Percentiles rank a stretch among this genome's conserved stretches.
phyloP scores from a whole-genome alignment of 306 rosid species.

The Vigna mungo region DNA sequence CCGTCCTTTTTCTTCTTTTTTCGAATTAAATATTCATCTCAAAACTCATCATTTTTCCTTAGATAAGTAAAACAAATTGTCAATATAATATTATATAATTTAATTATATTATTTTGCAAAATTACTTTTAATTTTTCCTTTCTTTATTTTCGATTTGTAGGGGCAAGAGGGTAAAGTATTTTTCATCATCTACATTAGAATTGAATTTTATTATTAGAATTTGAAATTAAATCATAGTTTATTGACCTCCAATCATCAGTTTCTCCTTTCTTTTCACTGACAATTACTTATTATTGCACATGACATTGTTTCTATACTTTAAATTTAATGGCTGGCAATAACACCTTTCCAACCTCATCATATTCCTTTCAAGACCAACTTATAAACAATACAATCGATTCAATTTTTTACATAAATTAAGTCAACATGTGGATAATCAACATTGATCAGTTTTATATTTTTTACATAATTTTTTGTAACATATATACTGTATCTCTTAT shows the following conservation, averaged over 20 bases:
- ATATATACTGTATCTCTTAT: too few relatives aligned
- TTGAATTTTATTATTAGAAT: not conserved
- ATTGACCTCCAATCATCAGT: conserved; percentile 29
- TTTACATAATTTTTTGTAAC: too few relatives aligned
- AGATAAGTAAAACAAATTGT: too few relatives aligned
- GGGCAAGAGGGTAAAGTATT: too few relatives aligned
- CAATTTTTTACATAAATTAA: too few relatives aligned
- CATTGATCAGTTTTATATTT: too few relatives aligned
- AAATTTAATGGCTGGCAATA: conserved; percentile 49
- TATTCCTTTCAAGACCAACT: conserved; percentile 22
- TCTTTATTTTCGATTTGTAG: too few relatives aligned
- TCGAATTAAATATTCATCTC: not conserved
- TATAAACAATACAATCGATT: not conserved
- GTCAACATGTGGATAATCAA: too few relatives aligned
- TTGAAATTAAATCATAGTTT: conserved; percentile 25
- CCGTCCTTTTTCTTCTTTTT: not conserved
- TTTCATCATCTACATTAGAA: not conserved
- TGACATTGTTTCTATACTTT: conserved; percentile 24
- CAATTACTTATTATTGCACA: conserved; percentile 39
- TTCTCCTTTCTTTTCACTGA: conserved; percentile 32
- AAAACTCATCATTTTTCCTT: not conserved
- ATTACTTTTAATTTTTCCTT: too few relatives aligned
- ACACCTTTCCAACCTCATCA: conserved; percentile 49
- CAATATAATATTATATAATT: too few relatives aligned
- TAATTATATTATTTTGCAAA: too few relatives aligned